Percentiles rank a stretch among this genome's conserved stretches.
These are phyloP conservation scores for Vaccinium myrtillus DNA, from an alignment of 148 eudicot species.

Conservation along the genomic window DNA sequence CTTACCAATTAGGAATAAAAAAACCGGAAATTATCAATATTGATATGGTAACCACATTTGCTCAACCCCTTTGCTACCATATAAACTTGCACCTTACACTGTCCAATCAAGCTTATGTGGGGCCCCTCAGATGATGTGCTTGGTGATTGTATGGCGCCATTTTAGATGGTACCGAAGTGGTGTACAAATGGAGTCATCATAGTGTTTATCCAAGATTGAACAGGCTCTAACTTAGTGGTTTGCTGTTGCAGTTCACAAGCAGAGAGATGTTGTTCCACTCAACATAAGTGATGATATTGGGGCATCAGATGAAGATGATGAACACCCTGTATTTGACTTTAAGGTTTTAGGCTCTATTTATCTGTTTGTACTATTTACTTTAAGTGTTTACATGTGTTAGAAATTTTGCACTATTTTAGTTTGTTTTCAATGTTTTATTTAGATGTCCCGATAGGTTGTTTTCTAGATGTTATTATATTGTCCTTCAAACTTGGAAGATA, in stretches of 20 bases:
- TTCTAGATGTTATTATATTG: not conserved
- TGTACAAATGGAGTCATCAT: not conserved
- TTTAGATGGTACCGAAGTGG: not conserved
- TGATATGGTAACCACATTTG: not conserved
- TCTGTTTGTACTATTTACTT: not conserved
- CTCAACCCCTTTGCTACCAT: not conserved
- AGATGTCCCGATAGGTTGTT: not conserved
- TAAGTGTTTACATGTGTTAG: not conserved
- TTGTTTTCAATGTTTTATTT: not conserved
- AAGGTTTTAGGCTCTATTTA: constrained; percentile 44
- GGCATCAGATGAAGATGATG: constrained; percentile 75
- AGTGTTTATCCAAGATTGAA: not conserved
- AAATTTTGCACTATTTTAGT: not conserved
- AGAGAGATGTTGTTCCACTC: constrained; percentile 81
- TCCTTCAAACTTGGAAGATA: not conserved
- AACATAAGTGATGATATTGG: constrained; percentile 55
- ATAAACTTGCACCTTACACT: not conserved
- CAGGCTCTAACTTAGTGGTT: not conserved
- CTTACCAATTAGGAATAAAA: not conserved
- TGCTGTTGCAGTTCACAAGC: constrained; percentile 74
- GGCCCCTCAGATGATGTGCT: not conserved
- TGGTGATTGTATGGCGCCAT: not conserved
- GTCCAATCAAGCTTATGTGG: not conserved
- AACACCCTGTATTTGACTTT: constrained; percentile 61
- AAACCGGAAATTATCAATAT: not conserved